These are phyloP conservation scores for Saturnispora besseyi DNA, from an alignment of 805 yeast species.

Conservation along the genomic window DNA sequence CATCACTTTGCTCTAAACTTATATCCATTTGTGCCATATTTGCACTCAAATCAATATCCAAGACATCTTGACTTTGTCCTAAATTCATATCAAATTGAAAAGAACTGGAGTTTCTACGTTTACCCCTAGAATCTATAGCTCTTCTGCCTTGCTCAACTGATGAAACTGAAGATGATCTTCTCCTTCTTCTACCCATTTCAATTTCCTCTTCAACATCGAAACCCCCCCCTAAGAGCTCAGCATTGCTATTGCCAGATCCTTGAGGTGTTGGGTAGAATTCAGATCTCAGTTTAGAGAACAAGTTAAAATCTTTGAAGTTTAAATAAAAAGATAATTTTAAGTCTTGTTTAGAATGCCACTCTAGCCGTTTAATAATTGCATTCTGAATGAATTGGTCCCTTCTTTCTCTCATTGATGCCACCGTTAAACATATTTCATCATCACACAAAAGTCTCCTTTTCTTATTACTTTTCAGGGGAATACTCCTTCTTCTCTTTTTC, in stretches of 20 bases:
- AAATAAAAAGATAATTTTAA: background rate
- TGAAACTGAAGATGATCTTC: constrained; percentile 15
- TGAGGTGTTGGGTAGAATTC: background rate
- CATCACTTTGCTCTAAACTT: background rate
- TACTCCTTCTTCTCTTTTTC: background rate
- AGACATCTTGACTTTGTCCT: constrained; percentile 1
- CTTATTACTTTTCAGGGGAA: background rate
- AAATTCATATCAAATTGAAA: constrained; percentile 11
- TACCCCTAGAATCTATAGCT: background rate
- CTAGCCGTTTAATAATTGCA: background rate
- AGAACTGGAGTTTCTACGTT: constrained; percentile 6
- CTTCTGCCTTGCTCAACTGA: constrained; percentile 14
- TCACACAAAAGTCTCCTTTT: constrained; percentile 12
- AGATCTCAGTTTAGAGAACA: background rate
- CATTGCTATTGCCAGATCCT: background rate
- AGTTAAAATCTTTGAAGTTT: background rate
- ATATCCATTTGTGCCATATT: constrained; percentile 12
- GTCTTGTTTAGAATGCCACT: background rate
- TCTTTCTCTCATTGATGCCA: constrained; percentile 12
- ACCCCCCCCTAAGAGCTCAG: background rate
- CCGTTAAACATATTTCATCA: constrained; percentile 12
- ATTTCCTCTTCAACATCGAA: background rate
- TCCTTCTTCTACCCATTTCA: constrained; percentile 7
- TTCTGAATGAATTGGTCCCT: constrained; percentile 12
- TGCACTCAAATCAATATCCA: constrained; percentile 5